These are phyloP conservation scores for Lantana camara DNA, from an alignment of 257 asterid species.

Conservation along the genomic window DNA sequence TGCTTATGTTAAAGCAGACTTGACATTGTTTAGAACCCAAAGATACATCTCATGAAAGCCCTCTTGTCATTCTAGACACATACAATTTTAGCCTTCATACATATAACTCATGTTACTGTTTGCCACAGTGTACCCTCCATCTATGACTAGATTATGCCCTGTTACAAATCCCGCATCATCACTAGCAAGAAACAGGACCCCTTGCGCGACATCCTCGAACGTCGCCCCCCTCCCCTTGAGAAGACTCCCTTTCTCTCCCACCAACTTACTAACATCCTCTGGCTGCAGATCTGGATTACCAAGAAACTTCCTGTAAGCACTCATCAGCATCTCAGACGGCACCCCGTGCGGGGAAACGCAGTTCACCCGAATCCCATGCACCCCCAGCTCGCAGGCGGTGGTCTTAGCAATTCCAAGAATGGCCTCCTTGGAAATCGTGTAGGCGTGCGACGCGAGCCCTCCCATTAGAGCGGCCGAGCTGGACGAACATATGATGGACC, in stretches of 20 bases:
- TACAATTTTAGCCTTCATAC: constrained; percentile 45
- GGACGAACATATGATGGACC: constrained; percentile 73
- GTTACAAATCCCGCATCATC: constrained; percentile 76
- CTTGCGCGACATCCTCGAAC: constrained; percentile 66
- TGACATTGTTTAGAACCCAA: too few species aligned
- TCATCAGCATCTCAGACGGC: constrained; percentile 75
- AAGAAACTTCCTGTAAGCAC: constrained; percentile 47
- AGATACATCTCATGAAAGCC: too few species aligned
- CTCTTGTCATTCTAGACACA: too few species aligned
- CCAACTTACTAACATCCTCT: constrained; percentile 62
- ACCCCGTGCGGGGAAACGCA: constrained; percentile 85
- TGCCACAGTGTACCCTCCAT: constrained; percentile 80
- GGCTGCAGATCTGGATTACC: constrained; percentile 44
- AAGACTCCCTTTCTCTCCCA: constrained; percentile 71
- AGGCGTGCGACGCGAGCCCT: constrained; percentile 78
- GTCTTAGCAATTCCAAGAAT: constrained; percentile 67
- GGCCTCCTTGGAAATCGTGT: constrained; percentile 74
- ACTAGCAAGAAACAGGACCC: constrained; percentile 70
- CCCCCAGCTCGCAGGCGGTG: constrained; percentile 79
- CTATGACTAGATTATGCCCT: constrained; percentile 81
- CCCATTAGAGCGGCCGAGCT: constrained; percentile 87
- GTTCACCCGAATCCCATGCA: constrained; percentile 73
- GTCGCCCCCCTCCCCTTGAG: constrained; percentile 67
- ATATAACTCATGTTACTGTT: constrained; percentile 51
- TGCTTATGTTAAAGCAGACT: too few species aligned